Evolutionary conservation across 345 rosid species (phyloP).

Genomic region (Moringa oleifera): DNA sequence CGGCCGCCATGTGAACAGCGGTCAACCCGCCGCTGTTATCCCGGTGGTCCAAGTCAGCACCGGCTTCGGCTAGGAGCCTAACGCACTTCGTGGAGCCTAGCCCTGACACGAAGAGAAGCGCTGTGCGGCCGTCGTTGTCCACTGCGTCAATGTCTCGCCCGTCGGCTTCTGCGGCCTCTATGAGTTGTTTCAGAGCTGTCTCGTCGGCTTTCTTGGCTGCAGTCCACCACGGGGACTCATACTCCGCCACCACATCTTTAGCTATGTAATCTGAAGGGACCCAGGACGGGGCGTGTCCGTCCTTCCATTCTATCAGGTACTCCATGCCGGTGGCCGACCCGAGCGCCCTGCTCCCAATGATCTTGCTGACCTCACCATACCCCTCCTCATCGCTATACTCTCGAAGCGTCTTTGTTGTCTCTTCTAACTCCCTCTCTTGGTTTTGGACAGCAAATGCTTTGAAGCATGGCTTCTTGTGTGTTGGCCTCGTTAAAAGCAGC

Average conservation of each 20-base stretch:
- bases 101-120: conserved; percentile 73
- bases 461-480: conserved; percentile 15
- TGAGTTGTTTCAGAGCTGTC: conserved; percentile 37
- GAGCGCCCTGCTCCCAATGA: conserved; percentile 68
- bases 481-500: conserved; percentile 5
- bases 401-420: conserved; percentile 17
- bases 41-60: conserved; percentile 52
- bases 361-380: conserved; percentile 71
- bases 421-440: conserved; percentile 20
- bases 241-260: conserved; percentile 78
- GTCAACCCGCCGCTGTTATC: conserved; percentile 73
- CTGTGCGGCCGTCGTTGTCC: conserved; percentile 76
- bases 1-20: conserved; percentile 92
- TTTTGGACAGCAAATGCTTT: conserved; percentile 39
- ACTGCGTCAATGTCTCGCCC: conserved; percentile 73
- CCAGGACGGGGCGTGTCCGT: conserved; percentile 87
- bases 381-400: conserved; percentile 38
- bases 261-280: conserved; percentile 67
- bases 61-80: conserved; percentile 63
- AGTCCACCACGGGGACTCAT: conserved; percentile 91
- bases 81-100: conserved; percentile 81
- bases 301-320: conserved; percentile 85
- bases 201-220: conserved; percentile 90
- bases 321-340: conserved; percentile 55
- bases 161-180: conserved; percentile 36